These are phyloP conservation scores for Microcyclospora pomicola DNA, from an alignment of 2,329 filamentous ascomycete species.

Conservation along the genomic window DNA sequence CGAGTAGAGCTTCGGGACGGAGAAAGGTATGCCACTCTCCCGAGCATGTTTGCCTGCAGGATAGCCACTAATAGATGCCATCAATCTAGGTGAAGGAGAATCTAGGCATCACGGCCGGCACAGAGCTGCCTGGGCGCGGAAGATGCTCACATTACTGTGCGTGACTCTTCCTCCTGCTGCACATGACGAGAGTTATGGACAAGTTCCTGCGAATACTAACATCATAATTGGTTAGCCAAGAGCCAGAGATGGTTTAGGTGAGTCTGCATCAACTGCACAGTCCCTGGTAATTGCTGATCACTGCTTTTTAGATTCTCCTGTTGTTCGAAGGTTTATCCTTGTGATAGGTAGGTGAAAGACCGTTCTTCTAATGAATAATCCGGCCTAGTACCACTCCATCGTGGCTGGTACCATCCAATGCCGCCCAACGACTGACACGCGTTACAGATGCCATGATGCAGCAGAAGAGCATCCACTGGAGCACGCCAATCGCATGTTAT, in stretches of 20 bases:
- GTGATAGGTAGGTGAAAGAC: slow-evolving; percentile 34
- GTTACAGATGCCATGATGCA: slow-evolving; percentile 55
- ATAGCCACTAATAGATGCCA: background rate
- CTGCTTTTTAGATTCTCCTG: slow-evolving; percentile 36
- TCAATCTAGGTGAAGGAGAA: slow-evolving; percentile 31
- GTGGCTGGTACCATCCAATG: too few relatives aligned
- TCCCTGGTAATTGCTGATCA: background rate
- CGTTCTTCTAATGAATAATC: too few relatives aligned
- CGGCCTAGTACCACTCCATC: too few relatives aligned
- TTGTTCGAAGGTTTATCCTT: slow-evolving; percentile 43
- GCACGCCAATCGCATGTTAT: slow-evolving; percentile 75
- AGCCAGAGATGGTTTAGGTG: too few relatives aligned
- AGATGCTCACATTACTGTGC: slow-evolving; percentile 40
- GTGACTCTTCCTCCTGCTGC: background rate
- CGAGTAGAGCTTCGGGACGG: slow-evolving; percentile 15
- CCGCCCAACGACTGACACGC: background rate
- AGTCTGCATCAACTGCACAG: background rate
- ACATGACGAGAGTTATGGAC: too few relatives aligned
- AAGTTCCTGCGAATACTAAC: too few relatives aligned
- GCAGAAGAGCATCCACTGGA: slow-evolving; percentile 60
- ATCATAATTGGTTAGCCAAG: too few relatives aligned
- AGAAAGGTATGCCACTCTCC: slow-evolving; percentile 13
- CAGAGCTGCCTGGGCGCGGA: slow-evolving; percentile 39
- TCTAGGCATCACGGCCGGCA: slow-evolving; percentile 41
- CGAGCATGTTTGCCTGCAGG: background rate